These are phyloP conservation scores for Epichloe typhina DNA, from an alignment of 2,329 filamentous ascomycete species.

Conservation along the genomic window DNA sequence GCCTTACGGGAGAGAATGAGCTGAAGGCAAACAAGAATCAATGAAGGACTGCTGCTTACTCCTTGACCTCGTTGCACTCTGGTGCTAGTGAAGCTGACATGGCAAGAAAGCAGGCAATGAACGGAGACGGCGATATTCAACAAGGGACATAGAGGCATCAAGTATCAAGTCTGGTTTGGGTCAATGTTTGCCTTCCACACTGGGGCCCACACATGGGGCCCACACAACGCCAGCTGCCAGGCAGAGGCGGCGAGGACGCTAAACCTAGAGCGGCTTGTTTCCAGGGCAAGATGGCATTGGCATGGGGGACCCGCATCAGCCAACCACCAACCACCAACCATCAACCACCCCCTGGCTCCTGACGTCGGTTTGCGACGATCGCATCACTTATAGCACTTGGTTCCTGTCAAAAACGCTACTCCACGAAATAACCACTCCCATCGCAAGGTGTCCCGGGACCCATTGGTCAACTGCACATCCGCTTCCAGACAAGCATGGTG, in stretches of 20 bases:
- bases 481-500: slow-evolving; percentile 8
- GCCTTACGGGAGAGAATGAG: slow-evolving; percentile 34
- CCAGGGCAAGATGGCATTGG: not conserved
- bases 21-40: not conserved
- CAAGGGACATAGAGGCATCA: not conserved
- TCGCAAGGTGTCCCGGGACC: too few relatives aligned
- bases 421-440: not conserved
- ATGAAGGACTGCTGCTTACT: slow-evolving; percentile 43
- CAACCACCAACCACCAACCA: not conserved
- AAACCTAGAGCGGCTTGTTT: not conserved
- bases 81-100: slow-evolving; percentile 90
- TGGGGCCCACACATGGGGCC: too few relatives aligned
- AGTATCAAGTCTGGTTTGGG: too few relatives aligned
- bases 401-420: not conserved
- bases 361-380: not conserved
- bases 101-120: not conserved
- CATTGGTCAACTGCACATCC: not conserved
- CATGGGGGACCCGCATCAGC: not conserved
- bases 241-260: not conserved
- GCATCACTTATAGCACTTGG: not conserved
- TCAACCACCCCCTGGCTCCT: not conserved
- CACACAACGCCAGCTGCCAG: too few relatives aligned
- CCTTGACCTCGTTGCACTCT: slow-evolving; percentile 91
- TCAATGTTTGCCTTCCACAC: too few relatives aligned
- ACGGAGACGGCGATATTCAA: not conserved